Conservation (phyloP, 1,139 yeast genomes). For the Blastobotrys malaysiensis region DNA sequence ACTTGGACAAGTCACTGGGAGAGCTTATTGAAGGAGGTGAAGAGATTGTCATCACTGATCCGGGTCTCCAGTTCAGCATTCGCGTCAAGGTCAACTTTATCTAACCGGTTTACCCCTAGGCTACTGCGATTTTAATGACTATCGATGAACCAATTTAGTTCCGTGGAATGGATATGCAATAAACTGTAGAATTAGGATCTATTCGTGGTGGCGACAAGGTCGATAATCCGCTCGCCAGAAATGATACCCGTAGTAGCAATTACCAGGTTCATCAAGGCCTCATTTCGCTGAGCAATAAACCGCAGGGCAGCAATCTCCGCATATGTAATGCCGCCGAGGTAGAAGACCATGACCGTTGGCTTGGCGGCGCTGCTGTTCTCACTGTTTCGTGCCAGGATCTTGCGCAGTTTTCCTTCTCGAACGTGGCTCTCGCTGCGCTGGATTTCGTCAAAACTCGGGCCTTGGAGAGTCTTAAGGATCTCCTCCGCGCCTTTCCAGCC, state of each 20-base stretch:
- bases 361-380: constrained; percentile 24
- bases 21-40: constrained; percentile 42
- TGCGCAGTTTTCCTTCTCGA: constrained; percentile 34
- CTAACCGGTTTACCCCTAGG: constrained; percentile 2
- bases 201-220: constrained; percentile 17
- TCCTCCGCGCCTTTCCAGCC: constrained; percentile 36
- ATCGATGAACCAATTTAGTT: too few relatives aligned
- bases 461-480: constrained; percentile 31
- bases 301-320: constrained; percentile 67
- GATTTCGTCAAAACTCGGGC: constrained; percentile 35
- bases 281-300: constrained; percentile 42
- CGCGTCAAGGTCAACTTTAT: constrained; percentile 26
- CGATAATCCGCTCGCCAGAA: constrained; percentile 41
- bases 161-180: neutral
- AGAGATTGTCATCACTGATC: constrained; percentile 55
- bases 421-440: constrained; percentile 27
- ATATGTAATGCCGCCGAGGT: constrained; percentile 78
- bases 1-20: constrained; percentile 37
- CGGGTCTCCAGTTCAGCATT: constrained; percentile 45
- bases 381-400: constrained; percentile 30
- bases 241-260: constrained; percentile 56
- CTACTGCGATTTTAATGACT: neutral
- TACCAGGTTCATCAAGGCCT: constrained; percentile 35
- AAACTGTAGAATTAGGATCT: neutral
- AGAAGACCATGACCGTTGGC: constrained; percentile 42